Evolutionary conservation across 192 early-diverging fungal species (phyloP).

Genomic region (Geranomyces variabilis): DNA sequence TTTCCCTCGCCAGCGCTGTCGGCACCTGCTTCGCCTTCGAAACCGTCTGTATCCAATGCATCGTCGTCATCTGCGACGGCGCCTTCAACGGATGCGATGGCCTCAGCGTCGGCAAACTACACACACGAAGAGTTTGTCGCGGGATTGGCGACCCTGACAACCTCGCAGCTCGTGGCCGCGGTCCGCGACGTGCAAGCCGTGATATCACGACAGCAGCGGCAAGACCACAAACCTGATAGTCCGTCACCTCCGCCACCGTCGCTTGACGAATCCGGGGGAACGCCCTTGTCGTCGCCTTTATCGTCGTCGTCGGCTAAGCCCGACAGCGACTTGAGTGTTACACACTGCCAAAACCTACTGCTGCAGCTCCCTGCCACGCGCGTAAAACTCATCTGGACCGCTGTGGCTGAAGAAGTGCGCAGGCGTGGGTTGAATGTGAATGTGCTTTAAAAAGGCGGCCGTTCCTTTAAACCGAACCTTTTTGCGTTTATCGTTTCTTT

Average conservation of each 20-base stretch:
- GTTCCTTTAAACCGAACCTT: too few relatives aligned
- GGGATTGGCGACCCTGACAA: constrained; percentile 18
- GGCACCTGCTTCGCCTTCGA: too few relatives aligned
- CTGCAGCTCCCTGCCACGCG: constrained; percentile 21
- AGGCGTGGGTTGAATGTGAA: constrained; percentile 8
- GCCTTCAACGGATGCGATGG: background rate
- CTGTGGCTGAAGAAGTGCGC: constrained; percentile 21
- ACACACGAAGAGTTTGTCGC: constrained; percentile 19
- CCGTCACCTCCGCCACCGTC: background rate
- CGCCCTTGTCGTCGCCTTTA: background rate
- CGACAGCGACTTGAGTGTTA: constrained; percentile 5
- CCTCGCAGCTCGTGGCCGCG: constrained; percentile 26
- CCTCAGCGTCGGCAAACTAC: constrained; percentile 1
- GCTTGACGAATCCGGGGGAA: background rate
- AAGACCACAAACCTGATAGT: background rate
- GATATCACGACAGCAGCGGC: constrained; percentile 3
- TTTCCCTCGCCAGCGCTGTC: too few relatives aligned
- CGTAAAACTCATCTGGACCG: constrained; percentile 19
- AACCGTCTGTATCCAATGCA: too few relatives aligned
- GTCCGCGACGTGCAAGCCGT: constrained; percentile 24
- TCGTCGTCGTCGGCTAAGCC: background rate
- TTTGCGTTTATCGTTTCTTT: too few relatives aligned
- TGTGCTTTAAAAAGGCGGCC: background rate
- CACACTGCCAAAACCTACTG: constrained; percentile 17
- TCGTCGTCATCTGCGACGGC: too few relatives aligned